Base-by-base conservation (phyloP, 1,284 basidiomycete genomes). In the Rhodotorula sp. region DNA sequence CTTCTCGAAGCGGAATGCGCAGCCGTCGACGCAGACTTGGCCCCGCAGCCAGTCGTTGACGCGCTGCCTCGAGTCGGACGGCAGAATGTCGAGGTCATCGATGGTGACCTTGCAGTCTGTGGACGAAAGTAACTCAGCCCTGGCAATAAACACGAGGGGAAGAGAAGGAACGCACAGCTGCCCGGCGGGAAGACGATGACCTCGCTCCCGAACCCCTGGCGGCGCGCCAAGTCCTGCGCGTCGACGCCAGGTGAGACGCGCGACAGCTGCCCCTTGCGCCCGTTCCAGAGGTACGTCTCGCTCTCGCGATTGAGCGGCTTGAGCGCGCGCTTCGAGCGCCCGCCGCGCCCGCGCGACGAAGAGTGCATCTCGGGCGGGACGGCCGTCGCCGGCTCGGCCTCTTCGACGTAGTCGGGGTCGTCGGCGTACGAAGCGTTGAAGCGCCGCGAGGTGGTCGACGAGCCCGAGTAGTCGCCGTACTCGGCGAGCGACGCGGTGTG, bases 21-120 rank as follows among this genome's bases (percentile, higher is more conserved):
- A 74, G 2, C 46, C 27, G 3, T 59, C 44, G 61, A 73, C 68
- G 59, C 69, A 75, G 34, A 25, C 13, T 23, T 75, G 74, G 3
- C 61, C 66, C 0, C 72, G 64, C 14, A 75, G 59, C 69, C 70
- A 75, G 1, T 46, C 49, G 57, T 73, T 71, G 45, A 64, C 65
- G 2, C 69, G 64, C 7, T 52, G 17, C 0, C 55, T 48, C 3
- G 42, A 55, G 63, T 75, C 74, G 42, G 50, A 70, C 3, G 74
- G 74, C 14, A 73, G 61, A 14, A 73, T 58, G 53, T 75, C 72
- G 41, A 68, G n/a, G 9, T 71, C 69, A 41, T 67, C 66, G 16
- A 70, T 49, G 41, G 61, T n/a, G 46, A 67, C 58, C 23, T 61
- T 61, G 53, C 65, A 56, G 41, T 75, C 74, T 75, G 55, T n/a